Evolutionary conservation across 2,329 filamentous ascomycete species (phyloP).

Genomic region (Trichoderma citrinoviride): DNA sequence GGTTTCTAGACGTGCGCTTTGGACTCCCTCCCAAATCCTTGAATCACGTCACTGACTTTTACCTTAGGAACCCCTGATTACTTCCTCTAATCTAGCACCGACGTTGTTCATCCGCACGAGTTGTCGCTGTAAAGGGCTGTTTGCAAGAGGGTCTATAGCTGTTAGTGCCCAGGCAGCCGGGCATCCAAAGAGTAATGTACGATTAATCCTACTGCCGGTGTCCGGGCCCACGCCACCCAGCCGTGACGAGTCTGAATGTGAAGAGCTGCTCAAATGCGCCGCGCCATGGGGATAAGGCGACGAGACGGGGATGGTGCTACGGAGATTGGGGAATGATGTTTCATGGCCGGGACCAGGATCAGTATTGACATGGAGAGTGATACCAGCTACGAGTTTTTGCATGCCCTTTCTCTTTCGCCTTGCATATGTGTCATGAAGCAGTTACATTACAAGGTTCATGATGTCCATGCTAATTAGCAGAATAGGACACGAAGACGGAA

Average conservation of each 20-base stretch:
- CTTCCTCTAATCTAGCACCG: conserved; percentile 71
- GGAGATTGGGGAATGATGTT: background rate
- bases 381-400: background rate
- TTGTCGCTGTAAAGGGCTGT: conserved; percentile 26
- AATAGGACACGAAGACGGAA: background rate
- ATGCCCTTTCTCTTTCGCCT: background rate
- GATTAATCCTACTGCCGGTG: conserved; percentile 29
- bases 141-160: conserved; percentile 24
- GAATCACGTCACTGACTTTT: conserved; percentile 25
- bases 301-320: background rate
- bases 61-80: conserved; percentile 80
- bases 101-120: conserved; percentile 24
- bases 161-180: conserved; percentile 24
- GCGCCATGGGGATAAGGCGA: background rate
- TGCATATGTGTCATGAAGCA: background rate
- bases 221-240: conserved; percentile 23
- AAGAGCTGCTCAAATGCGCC: conserved; percentile 19
- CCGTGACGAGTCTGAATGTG: conserved; percentile 22
- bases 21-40: background rate
- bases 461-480: background rate
- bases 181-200: conserved; percentile 31
- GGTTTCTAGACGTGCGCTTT: conserved; percentile 79
- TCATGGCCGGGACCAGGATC: background rate
- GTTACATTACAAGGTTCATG: background rate
- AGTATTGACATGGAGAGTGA: background rate